A percentile compares a stretch with the other conserved stretches of the same genome.
These are phyloP conservation scores for Cucumis hystrix DNA, from an alignment of 306 rosid species.

Conservation along the genomic window DNA sequence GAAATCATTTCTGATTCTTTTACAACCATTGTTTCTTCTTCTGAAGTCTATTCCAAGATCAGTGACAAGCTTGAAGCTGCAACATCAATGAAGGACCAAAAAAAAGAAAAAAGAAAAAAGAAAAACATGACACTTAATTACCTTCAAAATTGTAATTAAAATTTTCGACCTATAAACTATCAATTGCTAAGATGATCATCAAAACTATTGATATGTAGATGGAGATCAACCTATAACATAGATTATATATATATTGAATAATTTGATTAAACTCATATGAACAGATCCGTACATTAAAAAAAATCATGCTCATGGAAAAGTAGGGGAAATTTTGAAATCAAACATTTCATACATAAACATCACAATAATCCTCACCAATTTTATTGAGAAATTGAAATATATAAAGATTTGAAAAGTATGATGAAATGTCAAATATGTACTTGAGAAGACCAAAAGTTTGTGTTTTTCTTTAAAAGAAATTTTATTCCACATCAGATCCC, in stretches of 20 bases:
- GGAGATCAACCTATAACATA: too few species aligned
- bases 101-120: background rate
- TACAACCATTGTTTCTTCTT: conserved; percentile 22
- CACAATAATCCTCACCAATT: background rate
- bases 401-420: background rate
- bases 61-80: background rate
- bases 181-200: too few species aligned
- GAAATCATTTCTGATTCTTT: conserved; percentile 28
- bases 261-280: too few species aligned
- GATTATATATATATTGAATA: too few species aligned
- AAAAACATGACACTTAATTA: background rate
- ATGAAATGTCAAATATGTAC: background rate
- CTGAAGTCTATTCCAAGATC: background rate
- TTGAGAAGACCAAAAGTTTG: background rate
- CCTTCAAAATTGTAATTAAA: too few species aligned
- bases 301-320: background rate
- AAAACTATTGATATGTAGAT: too few species aligned
- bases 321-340: background rate
- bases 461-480: background rate
- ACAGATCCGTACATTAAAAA: too few species aligned
- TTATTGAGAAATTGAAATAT: background rate
- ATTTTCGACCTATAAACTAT: too few species aligned
- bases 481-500: background rate
- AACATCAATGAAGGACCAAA: background rate
- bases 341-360: background rate